Evolutionary conservation across 2,329 filamentous ascomycete genomes (phyloP), one percentile per base, ranked within the genome.

Genomic region (Trichoderma endophyticum): DNA sequence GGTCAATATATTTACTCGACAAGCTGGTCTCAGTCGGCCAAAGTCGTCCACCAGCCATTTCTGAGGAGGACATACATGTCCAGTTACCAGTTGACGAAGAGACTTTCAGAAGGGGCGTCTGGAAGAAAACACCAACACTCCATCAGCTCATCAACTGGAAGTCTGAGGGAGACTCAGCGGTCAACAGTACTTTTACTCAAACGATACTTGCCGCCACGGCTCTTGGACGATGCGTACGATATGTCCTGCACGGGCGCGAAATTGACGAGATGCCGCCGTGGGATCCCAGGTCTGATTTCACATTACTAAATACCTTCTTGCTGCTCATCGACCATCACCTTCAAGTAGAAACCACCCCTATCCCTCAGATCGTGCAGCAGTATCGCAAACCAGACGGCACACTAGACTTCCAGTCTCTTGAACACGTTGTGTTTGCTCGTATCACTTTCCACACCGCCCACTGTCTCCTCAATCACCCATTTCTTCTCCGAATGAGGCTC

Each of bases 121-220:
- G 67, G 67, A 70, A 70, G 67, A 70, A 70, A 14, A 70, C 67
- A 6, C 67, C 67, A 15, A 70, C 67, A 6, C 57, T 70, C 5
- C 67, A 70, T 24, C 67, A 70, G 39, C 67, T 70, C 9, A 70
- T 70, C 67, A 70, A 70, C 67, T 70, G 67, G 67, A 70, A 70
- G n/a, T 70, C 67, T 8, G 67, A 70, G 30, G 18, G 26, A 6
- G 67, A 70, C n/a, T 14, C 57, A 3, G 48, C 48, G 1, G 67
- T 70, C 28, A 70, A 70, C 28, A 48, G 67, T 30, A 70, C 67
- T 15, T 70, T 70, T 28, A 70, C 67, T n/a, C 67, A 70, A 36
- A 70, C 67, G 36, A 70, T 70, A 26, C 67, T 70, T 15, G 67
- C 67, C 15, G 67, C 67, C 11, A 70, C 67, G 7, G 67, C 67